A percentile compares a stretch with the other conserved stretches of the same genome.
Conservation (phyloP, 306 rosid species). For the Betula pendula region DNA sequence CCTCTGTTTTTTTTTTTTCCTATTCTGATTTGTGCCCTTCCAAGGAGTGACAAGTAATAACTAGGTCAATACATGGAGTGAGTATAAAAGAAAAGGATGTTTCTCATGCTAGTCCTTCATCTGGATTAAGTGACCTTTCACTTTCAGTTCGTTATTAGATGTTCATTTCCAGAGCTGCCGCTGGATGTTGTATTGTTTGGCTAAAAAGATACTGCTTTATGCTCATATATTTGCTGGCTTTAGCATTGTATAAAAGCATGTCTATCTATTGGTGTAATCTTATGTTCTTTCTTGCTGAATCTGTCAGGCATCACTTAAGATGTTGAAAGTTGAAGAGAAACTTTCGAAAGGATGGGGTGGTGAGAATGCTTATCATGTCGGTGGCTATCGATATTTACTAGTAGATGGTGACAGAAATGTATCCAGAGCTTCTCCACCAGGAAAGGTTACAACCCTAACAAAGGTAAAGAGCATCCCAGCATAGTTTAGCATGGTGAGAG, state of each 20-base stretch:
- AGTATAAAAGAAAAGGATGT: background rate
- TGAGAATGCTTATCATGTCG: slow-evolving; percentile 93
- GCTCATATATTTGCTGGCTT: background rate
- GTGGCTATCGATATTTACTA: slow-evolving; percentile 88
- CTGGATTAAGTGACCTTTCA: background rate
- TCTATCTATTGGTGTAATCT: slow-evolving; percentile 19
- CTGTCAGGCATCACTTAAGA: slow-evolving; percentile 73
- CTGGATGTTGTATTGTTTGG: background rate
- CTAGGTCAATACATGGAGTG: background rate
- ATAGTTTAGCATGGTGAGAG: background rate
- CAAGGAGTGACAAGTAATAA: background rate
- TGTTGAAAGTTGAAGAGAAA: slow-evolving; percentile 89
- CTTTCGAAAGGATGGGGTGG: slow-evolving; percentile 99
- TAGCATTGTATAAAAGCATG: background rate
- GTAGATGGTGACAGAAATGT: slow-evolving; percentile 76
- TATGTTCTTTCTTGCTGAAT: slow-evolving; percentile 28
- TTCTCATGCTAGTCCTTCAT: background rate
- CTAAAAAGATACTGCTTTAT: background rate
- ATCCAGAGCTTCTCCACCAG: slow-evolving; percentile 96
- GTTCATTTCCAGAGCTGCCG: background rate
- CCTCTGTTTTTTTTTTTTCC: background rate
- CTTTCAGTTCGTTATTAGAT: background rate
- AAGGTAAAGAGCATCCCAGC: slow-evolving; percentile 56
- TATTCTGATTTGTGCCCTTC: background rate
- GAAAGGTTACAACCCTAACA: slow-evolving; percentile 83